Percentiles rank a stretch among this genome's conserved stretches.
These are phyloP conservation scores for Tolypocladium cylindrosporum DNA, from an alignment of 2,329 filamentous ascomycete species.

Conservation along the genomic window DNA sequence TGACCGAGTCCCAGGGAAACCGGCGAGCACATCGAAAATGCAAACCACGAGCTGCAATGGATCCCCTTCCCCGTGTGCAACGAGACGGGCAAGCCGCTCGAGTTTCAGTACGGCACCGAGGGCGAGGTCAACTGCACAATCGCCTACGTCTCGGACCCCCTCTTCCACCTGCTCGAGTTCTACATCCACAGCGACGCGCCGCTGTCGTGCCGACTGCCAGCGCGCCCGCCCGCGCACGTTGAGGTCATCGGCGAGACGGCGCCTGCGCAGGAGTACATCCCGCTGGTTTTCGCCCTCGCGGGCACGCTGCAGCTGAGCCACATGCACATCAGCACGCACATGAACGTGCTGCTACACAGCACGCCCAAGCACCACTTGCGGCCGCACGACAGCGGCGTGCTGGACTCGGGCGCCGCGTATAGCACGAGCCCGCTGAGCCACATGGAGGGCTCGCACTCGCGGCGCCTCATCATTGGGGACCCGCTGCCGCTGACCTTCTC, in stretches of 20 bases:
- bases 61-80: constrained; percentile 85
- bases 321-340: constrained; percentile 77
- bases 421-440: constrained; percentile 63
- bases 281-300: constrained; percentile 78
- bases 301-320: constrained; percentile 84
- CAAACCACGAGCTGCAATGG: constrained; percentile 76
- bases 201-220: constrained; percentile 79
- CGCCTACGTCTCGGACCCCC: constrained; percentile 62
- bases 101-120: constrained; percentile 79
- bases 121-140: constrained; percentile 78
- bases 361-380: constrained; percentile 51
- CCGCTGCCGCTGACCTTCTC: constrained; percentile 68
- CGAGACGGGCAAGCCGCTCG: constrained; percentile 73
- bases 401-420: constrained; percentile 84
- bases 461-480: constrained; percentile 79
- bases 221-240: constrained; percentile 53
- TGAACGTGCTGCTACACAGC: constrained; percentile 80
- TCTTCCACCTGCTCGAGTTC: constrained; percentile 89
- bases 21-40: constrained; percentile 79
- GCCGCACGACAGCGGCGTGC: constrained; percentile 62
- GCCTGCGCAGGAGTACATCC: constrained; percentile 56
- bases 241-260: constrained; percentile 43
- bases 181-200: constrained; percentile 97
- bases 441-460: constrained; percentile 39
- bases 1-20: constrained; percentile 52